Percentiles rank a stretch among this genome's conserved stretches.
These are phyloP conservation scores for Barnettozyma sucrosica DNA, from an alignment of 805 yeast genomes.

Conservation along the genomic window DNA sequence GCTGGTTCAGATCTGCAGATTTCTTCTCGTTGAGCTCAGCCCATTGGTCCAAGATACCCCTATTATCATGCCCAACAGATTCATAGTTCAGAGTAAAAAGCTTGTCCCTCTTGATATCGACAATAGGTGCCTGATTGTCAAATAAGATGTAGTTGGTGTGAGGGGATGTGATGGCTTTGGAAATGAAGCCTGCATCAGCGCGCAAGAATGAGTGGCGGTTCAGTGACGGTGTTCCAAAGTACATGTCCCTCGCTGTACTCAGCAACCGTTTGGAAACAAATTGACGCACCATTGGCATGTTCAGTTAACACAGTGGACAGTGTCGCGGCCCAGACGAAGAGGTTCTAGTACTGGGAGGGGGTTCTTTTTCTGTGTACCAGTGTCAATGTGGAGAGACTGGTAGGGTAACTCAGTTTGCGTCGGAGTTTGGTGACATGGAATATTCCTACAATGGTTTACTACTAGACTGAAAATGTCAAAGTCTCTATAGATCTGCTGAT, in stretches of 20 bases:
- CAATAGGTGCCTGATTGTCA: conserved; percentile 28
- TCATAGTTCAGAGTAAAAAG: conserved; percentile 13
- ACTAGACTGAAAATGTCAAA: no score
- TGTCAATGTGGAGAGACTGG: not conserved
- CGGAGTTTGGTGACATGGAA: no score
- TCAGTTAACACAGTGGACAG: no score
- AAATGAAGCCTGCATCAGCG: conserved; percentile 42
- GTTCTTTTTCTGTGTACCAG: not conserved
- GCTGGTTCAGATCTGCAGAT: conserved; percentile 4
- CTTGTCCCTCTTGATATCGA: conserved; percentile 9
- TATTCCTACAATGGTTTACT: no score
- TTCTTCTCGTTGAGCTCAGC: conserved; percentile 11
- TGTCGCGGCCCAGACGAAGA: no score
- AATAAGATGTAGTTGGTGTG: conserved; percentile 38
- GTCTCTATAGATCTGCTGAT: no score
- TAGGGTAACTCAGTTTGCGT: not conserved
- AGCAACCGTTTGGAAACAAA: not conserved
- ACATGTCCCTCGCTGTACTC: conserved; percentile 20
- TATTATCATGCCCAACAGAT: conserved; percentile 13
- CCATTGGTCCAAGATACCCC: conserved; percentile 23
- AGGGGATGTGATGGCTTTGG: conserved; percentile 36
- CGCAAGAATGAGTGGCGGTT: conserved; percentile 55
- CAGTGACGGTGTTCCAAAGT: conserved; percentile 44
- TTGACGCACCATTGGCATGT: not conserved
- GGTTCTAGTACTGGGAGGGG: no score